These are phyloP conservation scores for Thraustotheca clavata DNA, from an alignment of 352 stramenopile genomes.

Conservation along the genomic window DNA sequence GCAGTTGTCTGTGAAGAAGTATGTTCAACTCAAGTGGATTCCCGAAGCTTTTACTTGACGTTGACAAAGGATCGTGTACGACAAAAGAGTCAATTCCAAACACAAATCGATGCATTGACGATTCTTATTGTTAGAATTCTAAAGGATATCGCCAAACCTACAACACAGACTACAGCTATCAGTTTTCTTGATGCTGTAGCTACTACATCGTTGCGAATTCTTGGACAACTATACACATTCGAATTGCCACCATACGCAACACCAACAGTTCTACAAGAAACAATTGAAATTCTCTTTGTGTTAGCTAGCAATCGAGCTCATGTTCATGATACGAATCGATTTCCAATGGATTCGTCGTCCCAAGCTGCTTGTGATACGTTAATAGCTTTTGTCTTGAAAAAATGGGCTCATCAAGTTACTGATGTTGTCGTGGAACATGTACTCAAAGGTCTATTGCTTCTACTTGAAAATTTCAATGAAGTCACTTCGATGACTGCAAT, in stretches of 20 bases:
- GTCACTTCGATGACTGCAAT: not conserved
- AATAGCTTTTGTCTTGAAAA: not conserved
- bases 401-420: slow-evolving; percentile 13
- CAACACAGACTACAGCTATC: not conserved
- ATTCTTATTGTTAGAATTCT: not conserved
- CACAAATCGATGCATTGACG: not conserved
- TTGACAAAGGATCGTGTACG: slow-evolving; percentile 1
- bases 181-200: not conserved
- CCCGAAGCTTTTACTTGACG: not conserved
- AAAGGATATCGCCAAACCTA: not conserved
- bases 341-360: not conserved
- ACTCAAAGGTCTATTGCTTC: not conserved
- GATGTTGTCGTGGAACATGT: slow-evolving; percentile 6
- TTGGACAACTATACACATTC: slow-evolving; percentile 5
- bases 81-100: not conserved
- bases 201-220: not conserved
- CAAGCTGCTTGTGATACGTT: slow-evolving; percentile 6
- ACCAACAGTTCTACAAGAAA: not conserved
- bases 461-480: not conserved
- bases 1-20: slow-evolving; percentile 16
- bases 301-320: slow-evolving; percentile 4
- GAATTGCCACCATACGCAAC: not conserved
- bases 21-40: slow-evolving; percentile 1
- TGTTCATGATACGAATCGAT: not conserved
- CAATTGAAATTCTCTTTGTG: not conserved